Base-by-base conservation (phyloP, 129 eudicot genomes). In the Artemisia annua region DNA sequence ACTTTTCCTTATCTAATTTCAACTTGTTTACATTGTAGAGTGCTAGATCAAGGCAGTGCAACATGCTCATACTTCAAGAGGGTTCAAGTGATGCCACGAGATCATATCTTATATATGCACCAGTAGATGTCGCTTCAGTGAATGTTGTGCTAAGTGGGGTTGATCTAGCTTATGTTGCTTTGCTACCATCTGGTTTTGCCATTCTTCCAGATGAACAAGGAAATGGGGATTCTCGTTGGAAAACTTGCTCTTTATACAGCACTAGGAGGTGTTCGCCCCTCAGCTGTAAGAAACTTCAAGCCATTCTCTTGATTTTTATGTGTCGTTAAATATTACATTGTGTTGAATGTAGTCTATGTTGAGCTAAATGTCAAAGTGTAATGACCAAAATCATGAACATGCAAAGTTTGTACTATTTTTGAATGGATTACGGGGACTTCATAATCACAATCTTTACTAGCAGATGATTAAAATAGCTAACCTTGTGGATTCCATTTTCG, bases 201-300 rank as follows among this genome's bases (percentile, higher is more conserved):
- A 90, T 94, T 72, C 94, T 94, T 63, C 96, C 99, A 52, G 99
- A 94, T 80, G 97, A 97, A 35, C 90, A 90, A 11, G 81, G 61
- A 35, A n/a, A 92, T 92, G 98, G 98, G 98, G 51, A 92, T 92
- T 72, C 98, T 95, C 12, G 95, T 92, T 35, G 98, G 98, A 63
- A 92, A 92, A 69, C 96, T 92, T 68, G 85, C 98, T 74, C 72
- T 92, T 12, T 92, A 92, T 66, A 92, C 98, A 9, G 96, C 98
- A 69, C 98, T 92, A 30, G 98, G 98, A 66, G 98, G 98, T 15
- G 98, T 92, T 77, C 96, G 95, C 51, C 98, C 98, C 63, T 92
- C 98, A 24, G 95, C 83, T 59, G 98, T 92, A 87, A 89, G 82
- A 56, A 39, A 39, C 46, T 39, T 39, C 10, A 2, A 7, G 7